Percentiles rank a stretch among this genome's conserved stretches.
phyloP scores from a whole-genome alignment of 805 yeast species.

The Yarrowia keelungensis region DNA sequence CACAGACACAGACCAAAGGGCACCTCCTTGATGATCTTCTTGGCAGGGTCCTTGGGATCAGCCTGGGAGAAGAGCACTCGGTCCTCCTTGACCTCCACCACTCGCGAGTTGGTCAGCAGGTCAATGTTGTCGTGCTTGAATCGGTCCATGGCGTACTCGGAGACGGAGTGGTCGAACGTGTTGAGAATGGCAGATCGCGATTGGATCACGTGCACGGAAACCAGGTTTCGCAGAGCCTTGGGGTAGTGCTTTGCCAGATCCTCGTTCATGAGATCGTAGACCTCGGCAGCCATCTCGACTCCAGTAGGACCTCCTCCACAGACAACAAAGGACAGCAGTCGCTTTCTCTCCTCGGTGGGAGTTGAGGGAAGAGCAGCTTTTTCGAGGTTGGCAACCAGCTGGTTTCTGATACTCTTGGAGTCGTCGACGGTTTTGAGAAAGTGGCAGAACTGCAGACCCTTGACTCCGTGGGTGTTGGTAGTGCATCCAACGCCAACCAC shows the following conservation, averaged over 20 bases:
- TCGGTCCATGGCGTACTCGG: slow-evolving; percentile 68
- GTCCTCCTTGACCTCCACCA: slow-evolving; percentile 62
- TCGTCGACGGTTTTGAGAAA: slow-evolving; percentile 72
- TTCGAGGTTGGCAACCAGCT: slow-evolving; percentile 63
- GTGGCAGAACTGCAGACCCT: slow-evolving; percentile 67
- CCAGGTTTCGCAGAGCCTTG: slow-evolving; percentile 63
- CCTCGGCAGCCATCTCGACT: slow-evolving; percentile 76
- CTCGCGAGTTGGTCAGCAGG: slow-evolving; percentile 69
- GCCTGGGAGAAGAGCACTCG: slow-evolving; percentile 65
- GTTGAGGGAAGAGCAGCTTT: slow-evolving; percentile 71
- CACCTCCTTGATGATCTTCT: slow-evolving; percentile 54
- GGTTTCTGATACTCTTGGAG: slow-evolving; percentile 62
- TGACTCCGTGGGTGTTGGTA: slow-evolving; percentile 73
- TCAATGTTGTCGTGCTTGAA: slow-evolving; percentile 69
- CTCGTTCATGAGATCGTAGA: slow-evolving; percentile 69
- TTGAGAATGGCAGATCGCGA: slow-evolving; percentile 71
- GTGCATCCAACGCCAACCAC: slow-evolving; percentile 74
- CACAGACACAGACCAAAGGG: slow-evolving; percentile 75
- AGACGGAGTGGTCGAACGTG: slow-evolving; percentile 69
- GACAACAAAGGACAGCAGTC: slow-evolving; percentile 65
- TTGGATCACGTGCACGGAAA: slow-evolving; percentile 72
- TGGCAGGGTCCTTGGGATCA: slow-evolving; percentile 49
- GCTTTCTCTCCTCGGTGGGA: slow-evolving; percentile 66
- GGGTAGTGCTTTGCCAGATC: slow-evolving; percentile 66
- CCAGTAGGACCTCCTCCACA: slow-evolving; percentile 84